phyloP scores from a whole-genome alignment of 2,329 filamentous ascomycete genomes.

The Ascochyta clinopodiicola region DNA sequence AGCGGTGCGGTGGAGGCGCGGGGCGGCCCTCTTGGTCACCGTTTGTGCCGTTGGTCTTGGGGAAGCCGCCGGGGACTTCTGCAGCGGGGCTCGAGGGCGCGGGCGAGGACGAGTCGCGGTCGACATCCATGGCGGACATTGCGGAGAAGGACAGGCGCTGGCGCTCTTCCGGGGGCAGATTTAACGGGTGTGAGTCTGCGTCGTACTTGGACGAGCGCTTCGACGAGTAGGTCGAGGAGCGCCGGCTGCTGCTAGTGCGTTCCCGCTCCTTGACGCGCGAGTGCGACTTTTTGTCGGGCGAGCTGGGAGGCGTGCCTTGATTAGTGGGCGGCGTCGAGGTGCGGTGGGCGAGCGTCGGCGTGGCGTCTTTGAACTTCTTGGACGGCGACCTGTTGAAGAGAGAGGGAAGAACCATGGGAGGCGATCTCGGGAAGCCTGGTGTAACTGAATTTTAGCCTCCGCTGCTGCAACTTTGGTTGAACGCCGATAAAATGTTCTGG shows the following conservation, averaged over 20 bases:
- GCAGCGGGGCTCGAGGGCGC: slow-evolving; percentile 55
- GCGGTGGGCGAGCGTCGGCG: slow-evolving; percentile 21
- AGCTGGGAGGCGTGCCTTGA: slow-evolving; percentile 44
- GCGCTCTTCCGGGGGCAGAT: slow-evolving; percentile 87
- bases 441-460: slow-evolving; percentile 40
- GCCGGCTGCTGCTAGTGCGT: slow-evolving; percentile 32
- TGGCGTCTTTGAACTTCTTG: slow-evolving; percentile 43
- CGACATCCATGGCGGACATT: slow-evolving; percentile 62
- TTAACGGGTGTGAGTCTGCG: slow-evolving; percentile 84
- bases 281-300: slow-evolving; percentile 47
- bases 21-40: slow-evolving; percentile 61
- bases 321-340: slow-evolving; percentile 27
- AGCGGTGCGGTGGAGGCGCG: slow-evolving; percentile 74
- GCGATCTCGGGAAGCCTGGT: slow-evolving; percentile 34
- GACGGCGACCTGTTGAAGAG: slow-evolving; percentile 46
- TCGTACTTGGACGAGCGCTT: slow-evolving; percentile 57
- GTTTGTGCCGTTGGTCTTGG: slow-evolving; percentile 49
- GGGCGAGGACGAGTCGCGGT: slow-evolving; percentile 25
- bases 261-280: slow-evolving; percentile 41
- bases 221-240: slow-evolving; percentile 42
- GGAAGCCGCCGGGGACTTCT: slow-evolving; percentile 48
- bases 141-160: slow-evolving; percentile 75
- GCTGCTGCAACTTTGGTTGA: slow-evolving; percentile 40
- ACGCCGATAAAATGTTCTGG: slow-evolving; percentile 33
- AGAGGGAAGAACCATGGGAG: slow-evolving; percentile 48